Evolutionary conservation across 2,329 filamentous ascomycete species (phyloP), one percentile per base, ranked within the genome.

Genomic region (Pyrenochaeta sp.): DNA sequence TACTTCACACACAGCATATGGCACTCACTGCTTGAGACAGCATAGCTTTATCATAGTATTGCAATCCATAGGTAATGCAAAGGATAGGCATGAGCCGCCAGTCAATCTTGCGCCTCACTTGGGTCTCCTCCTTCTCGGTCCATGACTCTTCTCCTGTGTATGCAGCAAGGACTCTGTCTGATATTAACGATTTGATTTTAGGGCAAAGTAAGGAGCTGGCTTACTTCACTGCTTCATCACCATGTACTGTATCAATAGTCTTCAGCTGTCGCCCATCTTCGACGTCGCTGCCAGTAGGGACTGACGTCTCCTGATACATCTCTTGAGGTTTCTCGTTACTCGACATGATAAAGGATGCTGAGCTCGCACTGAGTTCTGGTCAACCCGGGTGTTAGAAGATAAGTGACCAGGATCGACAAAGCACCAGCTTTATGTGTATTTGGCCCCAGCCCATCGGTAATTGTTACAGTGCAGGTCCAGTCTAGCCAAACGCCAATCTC

Each of bases 11-110:
- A 27, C 23, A 27, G 23, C 23, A 27, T 7, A 35, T 5, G 23
- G 30, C 7, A 54, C 69, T 55, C 66, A 81, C 81, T 36, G 82
- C 82, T 60, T 84, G 81, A 0, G 76, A 79, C 15, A 84, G 68
- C 77, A 84, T 83, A 3, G 81, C 80, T 29, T 67, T 67, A 41
- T 67, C 64, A n/a, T 66, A 62, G 50, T 67, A 67, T 27, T 67
- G 64, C 9, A 67, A 46, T 6, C 60, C 63, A 41, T 67, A 67
- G 17, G 60, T 64, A 17, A 62, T 39, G 42, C 62, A 67, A n/a
- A 67, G 45, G 11, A 67, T 49, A 2, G 66, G 60, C 49, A 68
- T 54, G 5, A 68, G 49, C 37, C 54, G 59, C 42, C 50, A 50
- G 15, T 68, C 66, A 42, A 68, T 63, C 39, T 56, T 64, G 3